Base-by-base conservation (phyloP, 345 rosid genomes). In the Eucalyptus microcorys region DNA sequence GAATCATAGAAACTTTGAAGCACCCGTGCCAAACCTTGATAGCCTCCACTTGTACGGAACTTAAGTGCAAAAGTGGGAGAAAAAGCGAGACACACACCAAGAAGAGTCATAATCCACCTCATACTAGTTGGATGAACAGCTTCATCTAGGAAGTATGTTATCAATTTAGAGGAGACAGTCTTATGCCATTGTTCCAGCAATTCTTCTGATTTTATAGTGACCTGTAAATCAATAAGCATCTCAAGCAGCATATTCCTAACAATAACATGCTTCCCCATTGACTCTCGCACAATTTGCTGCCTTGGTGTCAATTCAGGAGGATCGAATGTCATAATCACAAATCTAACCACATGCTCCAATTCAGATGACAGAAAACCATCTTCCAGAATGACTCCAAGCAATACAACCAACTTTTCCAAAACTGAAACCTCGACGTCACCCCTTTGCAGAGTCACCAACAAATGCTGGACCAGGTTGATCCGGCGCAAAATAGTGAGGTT, bases 101-200 rank as follows among this genome's bases (percentile, higher is more conserved):
- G 99, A 89, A 98, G 97, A 88, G 99, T 98, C 99, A 97, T 96
- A 93, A 98, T 96, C 99, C 99, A 96, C 94, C 99, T 96, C 99
- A 98, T 98, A 87, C 99, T 97, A 22, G 99, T 97, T 91, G 99
- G 99, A 95, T 98, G 99, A 79, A 95, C 99, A 94, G 99, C 97
- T 96, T 97, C 99, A 92, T 98, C 99, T 85, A 98, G 98, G 90
- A 98, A 98, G 93, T 97, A 98, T 84, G 98, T 96, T 71, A 98
- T 94, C 94, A 98, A 92, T 91, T 96, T 98, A 91, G 99, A 98
- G 87, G 99, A 98, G 84, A 98, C 99, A 89, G 95, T 96, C 94
- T 98, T 98, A 94, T 98, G 97, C 99, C 99, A 98, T 91, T 96
- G 99, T 91, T 98, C 99, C 90, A 97, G 95, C 95, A 96, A 92